These are phyloP conservation scores for Talaromyces borbonicus DNA, from an alignment of 495 filamentous ascomycete species.

Conservation along the genomic window DNA sequence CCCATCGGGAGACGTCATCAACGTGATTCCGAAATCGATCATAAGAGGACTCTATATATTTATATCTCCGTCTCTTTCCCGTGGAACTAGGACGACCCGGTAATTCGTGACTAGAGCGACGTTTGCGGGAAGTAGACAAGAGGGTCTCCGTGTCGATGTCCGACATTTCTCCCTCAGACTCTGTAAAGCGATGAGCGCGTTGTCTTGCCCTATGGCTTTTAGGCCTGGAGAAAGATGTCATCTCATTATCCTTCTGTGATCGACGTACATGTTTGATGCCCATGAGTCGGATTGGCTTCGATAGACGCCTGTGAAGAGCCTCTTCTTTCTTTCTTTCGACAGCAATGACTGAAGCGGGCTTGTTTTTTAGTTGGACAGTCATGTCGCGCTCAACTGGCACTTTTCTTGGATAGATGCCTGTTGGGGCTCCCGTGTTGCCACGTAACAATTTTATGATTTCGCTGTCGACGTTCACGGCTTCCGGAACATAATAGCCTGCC, in stretches of 20 bases:
- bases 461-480: constrained; percentile 22
- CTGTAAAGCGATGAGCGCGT: background rate
- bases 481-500: constrained; percentile 23
- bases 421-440: constrained; percentile 3
- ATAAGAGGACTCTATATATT: constrained; percentile 1
- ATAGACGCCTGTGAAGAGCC: constrained; percentile 18
- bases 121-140: background rate
- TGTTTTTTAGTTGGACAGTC: constrained; percentile 30
- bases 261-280: constrained; percentile 15
- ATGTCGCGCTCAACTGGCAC: constrained; percentile 21
- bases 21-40: background rate
- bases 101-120: background rate
- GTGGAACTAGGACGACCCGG: background rate
- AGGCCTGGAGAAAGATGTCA: constrained; percentile 21
- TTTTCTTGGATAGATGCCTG: constrained; percentile 7
- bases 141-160: background rate
- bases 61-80: background rate
- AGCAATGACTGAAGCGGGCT: constrained; percentile 22
- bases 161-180: background rate
- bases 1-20: constrained; percentile 5
- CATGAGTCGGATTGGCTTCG: constrained; percentile 25
- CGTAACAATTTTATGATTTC: constrained; percentile 17
- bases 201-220: background rate
- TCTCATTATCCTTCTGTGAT: constrained; percentile 5
- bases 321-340: constrained; percentile 22